Conservation (phyloP, 139 green algal genomes). For the Picochlorum sp. region DNA sequence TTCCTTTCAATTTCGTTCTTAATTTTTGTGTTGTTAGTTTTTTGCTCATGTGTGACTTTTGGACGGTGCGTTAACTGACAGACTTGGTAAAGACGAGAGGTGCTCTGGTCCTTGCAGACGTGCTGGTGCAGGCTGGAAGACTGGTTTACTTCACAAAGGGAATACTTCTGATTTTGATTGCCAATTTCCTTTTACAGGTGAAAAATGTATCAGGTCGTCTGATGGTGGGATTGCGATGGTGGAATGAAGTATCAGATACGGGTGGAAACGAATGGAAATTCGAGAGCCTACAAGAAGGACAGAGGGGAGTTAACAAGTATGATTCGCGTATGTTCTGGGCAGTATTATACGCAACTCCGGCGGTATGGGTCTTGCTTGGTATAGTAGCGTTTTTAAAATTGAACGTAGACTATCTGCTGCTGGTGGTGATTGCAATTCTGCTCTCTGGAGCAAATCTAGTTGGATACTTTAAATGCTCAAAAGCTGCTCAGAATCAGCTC, state of each 20-base stretch:
- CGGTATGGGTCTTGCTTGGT: slow-evolving; percentile 47
- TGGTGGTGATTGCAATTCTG: slow-evolving; percentile 67
- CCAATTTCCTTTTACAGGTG: slow-evolving; percentile 42
- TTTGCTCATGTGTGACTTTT: slow-evolving; percentile 80
- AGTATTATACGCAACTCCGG: slow-evolving; percentile 43
- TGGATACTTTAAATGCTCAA: slow-evolving; percentile 84
- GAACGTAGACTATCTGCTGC: slow-evolving; percentile 75
- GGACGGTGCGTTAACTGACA: slow-evolving; percentile 44
- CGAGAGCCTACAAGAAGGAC: slow-evolving; percentile 68
- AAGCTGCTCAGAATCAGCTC: slow-evolving; percentile 43
- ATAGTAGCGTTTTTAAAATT: slow-evolving; percentile 52
- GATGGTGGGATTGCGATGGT: slow-evolving; percentile 90
- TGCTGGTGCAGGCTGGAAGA: no score
- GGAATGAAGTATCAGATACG: slow-evolving; percentile 90
- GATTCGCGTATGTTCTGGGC: slow-evolving; percentile 69
- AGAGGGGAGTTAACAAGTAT: slow-evolving; percentile 48
- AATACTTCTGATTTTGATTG: not conserved
- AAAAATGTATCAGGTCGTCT: slow-evolving; percentile 90
- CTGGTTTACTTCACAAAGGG: no score
- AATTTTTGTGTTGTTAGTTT: slow-evolving; percentile 80
- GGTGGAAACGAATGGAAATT: slow-evolving; percentile 87
- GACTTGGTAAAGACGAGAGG: no score
- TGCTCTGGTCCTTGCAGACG: no score
- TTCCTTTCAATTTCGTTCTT: slow-evolving; percentile 58
- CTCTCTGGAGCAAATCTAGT: slow-evolving; percentile 65